phyloP scores from a whole-genome alignment of 768 basidiomycete genomes.

The Mycena vitilis region DNA sequence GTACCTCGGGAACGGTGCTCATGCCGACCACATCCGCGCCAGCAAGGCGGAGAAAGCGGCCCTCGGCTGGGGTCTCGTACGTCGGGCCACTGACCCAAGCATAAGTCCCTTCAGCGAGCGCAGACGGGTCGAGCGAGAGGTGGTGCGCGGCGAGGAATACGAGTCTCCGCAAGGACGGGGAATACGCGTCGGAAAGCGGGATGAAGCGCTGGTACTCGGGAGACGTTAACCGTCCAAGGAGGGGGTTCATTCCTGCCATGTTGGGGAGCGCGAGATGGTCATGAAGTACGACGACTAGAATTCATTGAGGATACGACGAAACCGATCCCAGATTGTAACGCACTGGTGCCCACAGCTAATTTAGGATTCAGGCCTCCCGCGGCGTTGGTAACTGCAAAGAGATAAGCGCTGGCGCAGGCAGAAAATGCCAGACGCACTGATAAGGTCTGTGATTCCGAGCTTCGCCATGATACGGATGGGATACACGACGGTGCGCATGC shows the following conservation, averaged over 20 bases:
- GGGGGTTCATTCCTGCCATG: constrained; percentile 79
- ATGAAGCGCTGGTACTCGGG: constrained; percentile 78
- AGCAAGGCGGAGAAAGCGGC: constrained; percentile 74
- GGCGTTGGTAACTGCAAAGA: constrained; percentile 82
- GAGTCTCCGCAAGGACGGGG: constrained; percentile 72
- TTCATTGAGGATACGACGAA: constrained; percentile 28
- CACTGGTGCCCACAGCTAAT: constrained; percentile 85
- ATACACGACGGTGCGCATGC: constrained; percentile 74
- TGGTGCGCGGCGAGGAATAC: constrained; percentile 78
- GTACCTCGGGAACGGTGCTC: constrained; percentile 92
- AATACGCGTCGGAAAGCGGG: constrained; percentile 88
- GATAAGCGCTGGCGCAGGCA: background rate
- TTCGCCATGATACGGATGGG: constrained; percentile 84
- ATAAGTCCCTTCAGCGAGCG: constrained; percentile 85
- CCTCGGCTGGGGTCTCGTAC: constrained; percentile 91
- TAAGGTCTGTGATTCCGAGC: constrained; percentile 79
- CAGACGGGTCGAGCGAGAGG: constrained; percentile 62
- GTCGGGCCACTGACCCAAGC: constrained; percentile 93
- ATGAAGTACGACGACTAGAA: constrained; percentile 80
- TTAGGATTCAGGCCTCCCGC: constrained; percentile 82
- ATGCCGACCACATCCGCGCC: constrained; percentile 95
- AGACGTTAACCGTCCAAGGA: constrained; percentile 77
- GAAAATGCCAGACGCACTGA: constrained; percentile 63
- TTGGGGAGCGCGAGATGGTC: constrained; percentile 89
- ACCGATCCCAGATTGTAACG: constrained; percentile 37